Percentiles rank a stretch among this genome's conserved stretches.
These are phyloP conservation scores for Calonectria henricotiae DNA, from an alignment of 2,329 filamentous ascomycete genomes.

Conservation along the genomic window DNA sequence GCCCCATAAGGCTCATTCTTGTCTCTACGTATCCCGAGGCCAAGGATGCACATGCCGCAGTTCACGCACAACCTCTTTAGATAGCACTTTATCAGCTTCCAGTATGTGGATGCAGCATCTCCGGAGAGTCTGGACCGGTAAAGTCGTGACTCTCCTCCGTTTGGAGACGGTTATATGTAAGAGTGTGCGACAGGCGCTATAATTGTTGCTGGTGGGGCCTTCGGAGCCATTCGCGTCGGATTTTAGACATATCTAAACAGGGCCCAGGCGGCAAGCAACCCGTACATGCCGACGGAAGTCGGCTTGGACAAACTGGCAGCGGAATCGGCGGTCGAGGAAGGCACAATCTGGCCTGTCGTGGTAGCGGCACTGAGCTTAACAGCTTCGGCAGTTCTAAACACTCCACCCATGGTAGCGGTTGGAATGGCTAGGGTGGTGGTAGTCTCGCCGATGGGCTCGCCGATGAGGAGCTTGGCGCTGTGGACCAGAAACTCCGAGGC, in stretches of 20 bases:
- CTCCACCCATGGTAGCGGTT: not conserved
- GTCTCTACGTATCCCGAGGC: not conserved
- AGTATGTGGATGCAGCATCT: not conserved
- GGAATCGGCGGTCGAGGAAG: not conserved
- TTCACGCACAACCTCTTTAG: constrained; percentile 2
- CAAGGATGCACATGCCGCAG: not conserved
- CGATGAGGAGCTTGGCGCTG: constrained; percentile 10
- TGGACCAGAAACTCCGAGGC: constrained; percentile 23
- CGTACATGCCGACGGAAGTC: constrained; percentile 7
- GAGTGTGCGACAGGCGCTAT: not conserved
- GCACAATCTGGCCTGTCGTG: not conserved
- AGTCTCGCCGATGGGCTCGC: constrained; percentile 5
- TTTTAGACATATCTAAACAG: constrained; percentile 5
- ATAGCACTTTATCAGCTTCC: not conserved
- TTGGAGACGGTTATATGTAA: not conserved
- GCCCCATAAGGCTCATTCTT: not conserved
- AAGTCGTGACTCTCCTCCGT: not conserved
- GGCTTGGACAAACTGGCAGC: not conserved
- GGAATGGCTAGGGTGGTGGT: not conserved
- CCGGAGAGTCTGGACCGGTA: not conserved
- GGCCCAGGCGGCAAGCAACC: not conserved
- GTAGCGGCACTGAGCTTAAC: not conserved
- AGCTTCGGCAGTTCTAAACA: not conserved
- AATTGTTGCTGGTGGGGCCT: not conserved
- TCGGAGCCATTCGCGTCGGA: not conserved